Conservation (phyloP, 164 flowering plant species). For the Aristolochia fimbriata region DNA sequence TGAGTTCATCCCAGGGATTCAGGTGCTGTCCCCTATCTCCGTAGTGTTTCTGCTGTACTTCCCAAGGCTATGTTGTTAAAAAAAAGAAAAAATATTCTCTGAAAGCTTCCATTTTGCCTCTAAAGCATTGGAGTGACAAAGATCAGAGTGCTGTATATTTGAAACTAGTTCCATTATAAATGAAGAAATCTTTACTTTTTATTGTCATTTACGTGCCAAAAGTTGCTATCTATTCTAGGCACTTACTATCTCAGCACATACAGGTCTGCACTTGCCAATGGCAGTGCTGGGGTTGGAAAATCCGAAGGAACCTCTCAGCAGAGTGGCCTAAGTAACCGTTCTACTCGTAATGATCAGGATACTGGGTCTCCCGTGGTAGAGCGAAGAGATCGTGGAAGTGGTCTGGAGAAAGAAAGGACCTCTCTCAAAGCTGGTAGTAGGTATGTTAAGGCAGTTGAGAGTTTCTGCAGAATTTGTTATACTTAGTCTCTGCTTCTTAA, state of each 20-base stretch:
- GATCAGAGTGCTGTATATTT: too few relatives aligned
- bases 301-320: conserved; percentile 42
- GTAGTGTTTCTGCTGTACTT: not conserved
- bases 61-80: not conserved
- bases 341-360: conserved; percentile 51
- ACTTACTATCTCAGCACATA: not conserved
- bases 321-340: conserved; percentile 37
- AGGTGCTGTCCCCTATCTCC: conserved; percentile 26
- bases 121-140: too few relatives aligned
- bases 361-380: conserved; percentile 39
- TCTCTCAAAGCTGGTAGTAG: conserved; percentile 53
- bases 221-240: not conserved
- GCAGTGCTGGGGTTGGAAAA: conserved; percentile 48
- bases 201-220: too few relatives aligned
- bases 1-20: conserved; percentile 37
- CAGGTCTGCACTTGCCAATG: conserved; percentile 60
- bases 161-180: too few relatives aligned
- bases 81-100: too few relatives aligned
- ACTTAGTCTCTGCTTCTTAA: not conserved
- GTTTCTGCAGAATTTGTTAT: not conserved
- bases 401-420: conserved; percentile 65
- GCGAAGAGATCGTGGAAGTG: conserved; percentile 45
- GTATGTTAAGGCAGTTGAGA: conserved; percentile 26
- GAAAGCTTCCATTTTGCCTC: too few relatives aligned
- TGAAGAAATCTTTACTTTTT: too few relatives aligned